phyloP scores from a whole-genome alignment of 2,329 filamentous ascomycete species.

The Hymenoscyphus occultus region DNA sequence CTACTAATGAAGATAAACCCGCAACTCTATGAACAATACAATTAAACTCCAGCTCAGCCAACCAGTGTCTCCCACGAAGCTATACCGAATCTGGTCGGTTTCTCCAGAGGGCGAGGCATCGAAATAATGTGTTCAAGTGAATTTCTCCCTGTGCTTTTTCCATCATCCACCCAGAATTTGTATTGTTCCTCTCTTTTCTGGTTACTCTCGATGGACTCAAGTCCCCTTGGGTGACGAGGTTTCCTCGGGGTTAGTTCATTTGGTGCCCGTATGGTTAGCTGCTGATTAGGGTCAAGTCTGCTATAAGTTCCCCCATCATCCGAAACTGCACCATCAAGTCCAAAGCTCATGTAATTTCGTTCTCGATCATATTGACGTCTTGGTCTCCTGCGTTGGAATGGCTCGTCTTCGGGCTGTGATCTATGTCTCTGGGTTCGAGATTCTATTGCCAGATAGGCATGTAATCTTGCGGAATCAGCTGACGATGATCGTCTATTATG shows the following conservation, averaged over 20 bases:
- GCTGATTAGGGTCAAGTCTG: not conserved
- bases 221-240: not conserved
- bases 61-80: not conserved
- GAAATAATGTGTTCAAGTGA: not conserved
- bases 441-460: not conserved
- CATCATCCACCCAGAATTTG: not conserved
- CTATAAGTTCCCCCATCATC: not conserved
- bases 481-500: not conserved
- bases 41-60: not conserved
- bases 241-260: not conserved
- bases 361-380: not conserved
- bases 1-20: not conserved
- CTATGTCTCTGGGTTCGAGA: not conserved
- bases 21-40: not conserved
- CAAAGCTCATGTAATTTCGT: not conserved
- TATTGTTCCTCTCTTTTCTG: not conserved
- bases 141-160: not conserved
- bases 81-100: not conserved
- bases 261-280: not conserved
- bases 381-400: not conserved
- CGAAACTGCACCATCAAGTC: not conserved
- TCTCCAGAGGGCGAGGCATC: not conserved
- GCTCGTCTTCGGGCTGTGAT: not conserved
- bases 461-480: conserved; percentile 1
- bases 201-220: not conserved